Base-by-base conservation (phyloP, 306 rosid species). In the Castanea sativa region DNA sequence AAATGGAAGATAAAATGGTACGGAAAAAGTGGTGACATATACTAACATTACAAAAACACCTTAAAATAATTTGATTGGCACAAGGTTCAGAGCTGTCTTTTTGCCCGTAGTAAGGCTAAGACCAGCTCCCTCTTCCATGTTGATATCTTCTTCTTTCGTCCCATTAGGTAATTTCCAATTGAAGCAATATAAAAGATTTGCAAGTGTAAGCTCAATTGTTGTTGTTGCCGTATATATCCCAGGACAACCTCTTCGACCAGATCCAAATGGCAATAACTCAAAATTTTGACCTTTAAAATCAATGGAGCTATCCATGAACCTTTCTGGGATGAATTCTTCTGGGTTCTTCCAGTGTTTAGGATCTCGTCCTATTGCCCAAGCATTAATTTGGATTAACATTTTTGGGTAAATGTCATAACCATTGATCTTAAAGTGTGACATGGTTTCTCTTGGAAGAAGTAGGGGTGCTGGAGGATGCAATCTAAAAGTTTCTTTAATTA, bases 211-310 rank as follows among this genome's bases (percentile, higher is more conserved):
- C 20, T 87, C 81, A 30, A 81, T 65, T 0, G 74, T 79, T 4
- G 38, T 73, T 16, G 69, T 43, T 1, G 70, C 86, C 84, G 79
- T 76, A 10, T 81, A 41, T 13, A 78, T 73, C 0, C 67, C 86
- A 0, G 88, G 90, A 53, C 88, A 84, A 19, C 81, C 79, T 82
- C 88, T 81, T 11, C 90, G 53, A 20, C 86, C 88, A n/a, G 74
- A 43, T 1, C 88, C 88, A 69, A 87, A 87, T 6, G 90, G 84
- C 8, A 84, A 73, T 0, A 81, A 0, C 76, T 75, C 90, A 60
- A 78, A 87, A 64, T 84, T 63, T 0, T 27, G 80, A 1, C 84
- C 90, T 49, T 72, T 86, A 3, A 56, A 75, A 7, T 86, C 80
- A 4, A 78, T 27, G 16, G 51, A 60, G 43, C 32, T 65, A 21